phyloP scores from a whole-genome alignment of 129 eudicot genomes.

The Kitagawia praeruptora region DNA sequence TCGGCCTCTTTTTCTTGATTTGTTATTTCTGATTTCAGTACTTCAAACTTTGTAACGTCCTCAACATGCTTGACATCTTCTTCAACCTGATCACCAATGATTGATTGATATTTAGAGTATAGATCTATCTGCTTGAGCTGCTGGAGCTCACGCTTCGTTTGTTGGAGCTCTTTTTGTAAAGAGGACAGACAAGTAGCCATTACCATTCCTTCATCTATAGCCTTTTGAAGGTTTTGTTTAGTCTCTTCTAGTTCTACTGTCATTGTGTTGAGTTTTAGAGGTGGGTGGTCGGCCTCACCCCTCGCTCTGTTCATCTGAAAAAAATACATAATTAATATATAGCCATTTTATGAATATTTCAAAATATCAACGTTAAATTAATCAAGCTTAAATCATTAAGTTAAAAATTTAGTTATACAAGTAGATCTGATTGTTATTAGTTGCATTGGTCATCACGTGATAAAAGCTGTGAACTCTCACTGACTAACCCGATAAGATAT shows the following conservation, averaged over 20 bases:
- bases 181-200: conserved; percentile 74
- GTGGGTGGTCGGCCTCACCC: conserved; percentile 6
- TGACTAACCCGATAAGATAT: neutral
- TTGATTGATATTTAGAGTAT: conserved; percentile 20
- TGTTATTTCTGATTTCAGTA: conserved; percentile 13
- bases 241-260: conserved; percentile 60
- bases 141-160: conserved; percentile 59
- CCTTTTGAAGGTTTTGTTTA: conserved; percentile 60
- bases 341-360: neutral
- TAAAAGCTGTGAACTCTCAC: neutral
- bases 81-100: conserved; percentile 13
- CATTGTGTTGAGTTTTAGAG: conserved; percentile 2
- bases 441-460: neutral
- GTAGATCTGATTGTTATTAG: neutral
- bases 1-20: conserved; percentile 16
- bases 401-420: neutral
- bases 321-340: neutral
- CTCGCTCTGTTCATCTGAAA: neutral
- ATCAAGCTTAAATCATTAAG: neutral
- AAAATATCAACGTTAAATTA: neutral
- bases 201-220: conserved; percentile 55
- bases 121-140: conserved; percentile 36
- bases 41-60: conserved; percentile 25
- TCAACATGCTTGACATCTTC: conserved; percentile 61
- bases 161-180: conserved; percentile 65